Conservation (phyloP, 768 basidiomycete species). For the Cystobasidium tubakii region DNA sequence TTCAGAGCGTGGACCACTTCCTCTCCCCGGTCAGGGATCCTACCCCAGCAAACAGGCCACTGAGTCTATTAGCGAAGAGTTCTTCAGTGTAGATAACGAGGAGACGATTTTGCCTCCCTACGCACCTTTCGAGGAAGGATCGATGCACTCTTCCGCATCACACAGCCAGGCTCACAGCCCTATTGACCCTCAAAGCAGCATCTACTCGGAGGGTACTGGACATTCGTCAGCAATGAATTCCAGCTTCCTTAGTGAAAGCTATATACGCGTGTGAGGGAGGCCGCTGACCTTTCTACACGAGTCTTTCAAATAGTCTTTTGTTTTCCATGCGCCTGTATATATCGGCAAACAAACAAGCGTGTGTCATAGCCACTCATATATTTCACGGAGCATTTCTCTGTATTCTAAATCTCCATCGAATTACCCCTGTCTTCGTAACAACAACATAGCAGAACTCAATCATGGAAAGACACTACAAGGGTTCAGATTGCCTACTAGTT, state of each 20-base stretch:
- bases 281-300: no score
- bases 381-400: neutral
- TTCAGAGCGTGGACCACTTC: conserved; percentile 18
- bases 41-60: neutral
- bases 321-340: neutral
- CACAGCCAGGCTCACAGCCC: neutral
- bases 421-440: neutral
- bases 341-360: neutral
- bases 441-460: conserved; percentile 1
- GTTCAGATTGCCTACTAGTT: neutral
- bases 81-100: neutral
- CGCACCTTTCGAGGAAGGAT: conserved; percentile 13
- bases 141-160: neutral
- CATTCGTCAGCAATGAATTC: neutral
- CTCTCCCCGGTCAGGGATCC: conserved; percentile 2
- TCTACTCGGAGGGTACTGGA: neutral
- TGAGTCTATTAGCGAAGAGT: neutral
- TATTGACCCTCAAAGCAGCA: neutral
- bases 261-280: neutral
- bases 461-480: neutral
- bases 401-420: neutral
- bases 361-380: no score
- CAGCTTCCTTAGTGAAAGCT: neutral
- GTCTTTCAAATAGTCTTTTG: no score
- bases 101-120: conserved; percentile 25